A percentile compares a stretch with the other conserved stretches of the same genome.
Conservation (phyloP, 352 stramenopile species). For the Elongisporangium undulatum region DNA sequence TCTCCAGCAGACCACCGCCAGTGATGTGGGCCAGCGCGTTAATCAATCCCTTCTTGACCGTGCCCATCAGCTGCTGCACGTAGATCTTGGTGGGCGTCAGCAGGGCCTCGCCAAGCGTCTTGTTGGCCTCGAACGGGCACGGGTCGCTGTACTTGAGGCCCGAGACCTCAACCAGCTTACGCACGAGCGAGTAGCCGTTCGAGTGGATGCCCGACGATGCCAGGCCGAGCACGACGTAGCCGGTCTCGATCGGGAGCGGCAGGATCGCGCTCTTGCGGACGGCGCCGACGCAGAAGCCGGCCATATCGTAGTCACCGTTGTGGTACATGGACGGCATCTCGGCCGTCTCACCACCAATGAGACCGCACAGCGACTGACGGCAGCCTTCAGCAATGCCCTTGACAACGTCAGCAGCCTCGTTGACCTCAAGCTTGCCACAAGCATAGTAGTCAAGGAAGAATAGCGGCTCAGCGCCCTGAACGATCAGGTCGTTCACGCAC, state of each 20-base stretch:
- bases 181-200: constrained; percentile 98
- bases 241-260: constrained; percentile 82
- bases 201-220: constrained; percentile 96
- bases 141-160: constrained; percentile 73
- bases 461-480: constrained; percentile 97
- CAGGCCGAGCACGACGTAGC: constrained; percentile 94
- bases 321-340: constrained; percentile 99
- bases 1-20: constrained; percentile 97
- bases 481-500: constrained; percentile 99
- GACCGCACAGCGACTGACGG: constrained; percentile 91
- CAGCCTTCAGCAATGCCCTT: constrained; percentile 98
- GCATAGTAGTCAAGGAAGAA: constrained; percentile 99
- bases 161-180: constrained; percentile 94
- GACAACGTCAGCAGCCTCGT: constrained; percentile 94
- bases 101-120: constrained; percentile 92
- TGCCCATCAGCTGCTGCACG: constrained; percentile 88
- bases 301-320: constrained; percentile 97
- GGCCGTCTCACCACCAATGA: constrained; percentile 96
- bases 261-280: constrained; percentile 86
- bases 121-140: constrained; percentile 70
- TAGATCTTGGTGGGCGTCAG: constrained; percentile 98
- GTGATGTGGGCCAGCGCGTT: constrained; percentile 98
- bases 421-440: constrained; percentile 94
- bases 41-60: constrained; percentile 74
- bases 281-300: constrained; percentile 97